Evolutionary conservation across 1,139 yeast species (phyloP).

Genomic region (Suhomyces atakaporum): DNA sequence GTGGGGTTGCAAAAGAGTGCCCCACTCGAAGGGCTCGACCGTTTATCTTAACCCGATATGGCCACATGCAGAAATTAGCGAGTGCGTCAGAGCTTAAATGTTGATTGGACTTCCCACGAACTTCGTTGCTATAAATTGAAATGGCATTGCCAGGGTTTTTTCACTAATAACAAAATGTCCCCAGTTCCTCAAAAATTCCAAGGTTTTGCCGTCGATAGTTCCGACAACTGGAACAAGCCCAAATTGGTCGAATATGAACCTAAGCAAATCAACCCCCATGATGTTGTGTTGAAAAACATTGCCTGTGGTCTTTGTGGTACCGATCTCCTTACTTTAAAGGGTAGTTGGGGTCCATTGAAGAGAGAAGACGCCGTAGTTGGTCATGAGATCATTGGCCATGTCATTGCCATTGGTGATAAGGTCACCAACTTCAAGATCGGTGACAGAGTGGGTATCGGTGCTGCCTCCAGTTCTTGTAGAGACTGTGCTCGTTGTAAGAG

Average conservation of each 20-base stretch:
- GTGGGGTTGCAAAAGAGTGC: background rate
- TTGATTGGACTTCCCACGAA: background rate
- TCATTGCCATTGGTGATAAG: slow-evolving; percentile 43
- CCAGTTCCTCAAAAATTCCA: slow-evolving; percentile 31
- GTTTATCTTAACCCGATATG: background rate
- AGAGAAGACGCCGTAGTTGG: slow-evolving; percentile 43
- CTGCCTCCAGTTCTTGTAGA: slow-evolving; percentile 46
- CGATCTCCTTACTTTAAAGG: slow-evolving; percentile 45
- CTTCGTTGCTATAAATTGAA: background rate
- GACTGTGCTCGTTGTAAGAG: slow-evolving; percentile 46
- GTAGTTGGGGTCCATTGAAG: slow-evolving; percentile 36
- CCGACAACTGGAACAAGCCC: slow-evolving; percentile 37
- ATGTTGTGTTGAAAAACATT: slow-evolving; percentile 35
- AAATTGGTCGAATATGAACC: slow-evolving; percentile 29
- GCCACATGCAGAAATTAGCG: background rate
- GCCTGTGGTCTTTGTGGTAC: slow-evolving; percentile 46
- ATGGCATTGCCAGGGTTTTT: background rate
- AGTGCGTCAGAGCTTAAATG: background rate
- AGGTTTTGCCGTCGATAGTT: slow-evolving; percentile 35
- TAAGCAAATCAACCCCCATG: slow-evolving; percentile 32
- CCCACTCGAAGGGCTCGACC: background rate
- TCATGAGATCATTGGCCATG: slow-evolving; percentile 51
- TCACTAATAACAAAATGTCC: slow-evolving; percentile 2
- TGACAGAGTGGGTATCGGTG: slow-evolving; percentile 55
- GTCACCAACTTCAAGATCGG: slow-evolving; percentile 37